Base-by-base conservation (phyloP, 108 stramenopile species). In the Ochromonas danica region DNA sequence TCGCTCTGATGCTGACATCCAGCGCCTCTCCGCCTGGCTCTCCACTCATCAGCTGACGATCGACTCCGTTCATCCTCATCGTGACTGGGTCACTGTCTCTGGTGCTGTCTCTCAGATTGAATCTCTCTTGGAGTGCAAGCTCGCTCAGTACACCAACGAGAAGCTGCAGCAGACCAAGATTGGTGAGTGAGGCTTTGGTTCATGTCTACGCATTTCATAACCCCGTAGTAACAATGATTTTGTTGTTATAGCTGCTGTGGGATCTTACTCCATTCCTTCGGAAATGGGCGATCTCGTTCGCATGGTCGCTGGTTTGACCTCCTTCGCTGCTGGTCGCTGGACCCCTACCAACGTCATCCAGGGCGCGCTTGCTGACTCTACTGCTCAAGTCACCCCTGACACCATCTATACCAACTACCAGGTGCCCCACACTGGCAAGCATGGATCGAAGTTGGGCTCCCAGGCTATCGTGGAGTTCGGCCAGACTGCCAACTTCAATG, bases 401-500 rank as follows among this genome's bases (percentile, higher is more conserved):
- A 35, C 63, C 31, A 67, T 67, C 63, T 67, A 67, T 67, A 25
- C 3, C 31, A 67, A 67, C 31, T 67, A 67, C 31, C 63, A 67
- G 25, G 63, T 67, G 3, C 63, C 63, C 17, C 3, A 3, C 3
- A 67, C 30, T 67, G 63, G 63, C 63, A 14, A 3, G 14, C 63
- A 67, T 67, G 63, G 63, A 14, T 67, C 63, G 10, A 67, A 67
- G 31, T 25, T 67, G 3, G 63, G 63, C 3, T 14, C 14, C 31
- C 63, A 67, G 25, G 63, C 63, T 67, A 25, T 67, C 25, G 63
- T 67, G 6, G 63, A 67, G 31, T 67, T 67, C 31, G 63, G 63
- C 17, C 17, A 36, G 10, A 67, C 31, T 67, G 63, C 63, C 30
- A 67, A 67, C 31, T 67, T 67, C 63, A 67, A 67, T 36, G 63